Conservation (phyloP, 2,329 filamentous ascomycete species). For the Botryotinia convoluta region DNA sequence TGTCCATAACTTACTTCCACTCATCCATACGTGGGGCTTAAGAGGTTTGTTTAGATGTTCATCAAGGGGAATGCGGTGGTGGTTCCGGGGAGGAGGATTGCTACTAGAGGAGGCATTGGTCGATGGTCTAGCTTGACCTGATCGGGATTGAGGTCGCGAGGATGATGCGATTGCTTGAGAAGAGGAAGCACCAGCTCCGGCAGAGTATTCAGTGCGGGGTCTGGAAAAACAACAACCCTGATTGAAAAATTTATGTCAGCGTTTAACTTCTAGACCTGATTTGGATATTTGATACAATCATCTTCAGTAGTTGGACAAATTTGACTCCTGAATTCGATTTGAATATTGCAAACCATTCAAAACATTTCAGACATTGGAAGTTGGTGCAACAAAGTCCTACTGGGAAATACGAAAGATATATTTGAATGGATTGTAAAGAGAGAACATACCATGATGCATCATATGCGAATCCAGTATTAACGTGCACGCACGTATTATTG, state of each 20-base stretch:
- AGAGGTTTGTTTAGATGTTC: conserved; percentile 71
- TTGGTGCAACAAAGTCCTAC: not conserved
- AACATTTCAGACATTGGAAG: not conserved
- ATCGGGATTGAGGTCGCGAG: conserved; percentile 27
- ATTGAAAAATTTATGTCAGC: conserved; percentile 30
- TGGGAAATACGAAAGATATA: not conserved
- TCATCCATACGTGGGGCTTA: conserved; percentile 62
- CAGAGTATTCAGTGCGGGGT: conserved; percentile 53
- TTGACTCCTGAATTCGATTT: not conserved
- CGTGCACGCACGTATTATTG: conserved; percentile 19
- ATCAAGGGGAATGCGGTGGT: conserved; percentile 44
- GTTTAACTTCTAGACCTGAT: not conserved
- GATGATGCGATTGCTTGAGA: conserved; percentile 50
- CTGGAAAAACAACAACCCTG: conserved; percentile 61
- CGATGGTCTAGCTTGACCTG: conserved; percentile 28
- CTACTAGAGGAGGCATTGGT: conserved; percentile 28
- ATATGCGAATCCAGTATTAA: conserved; percentile 2
- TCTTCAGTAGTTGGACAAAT: not conserved
- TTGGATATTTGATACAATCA: not conserved
- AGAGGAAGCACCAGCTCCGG: conserved; percentile 41
- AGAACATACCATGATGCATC: conserved; percentile 21
- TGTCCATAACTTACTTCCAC: conserved; percentile 66
- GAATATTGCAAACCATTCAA: not conserved
- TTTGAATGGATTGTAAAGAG: not conserved
- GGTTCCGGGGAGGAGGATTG: conserved; percentile 17